Evolutionary conservation across 768 basidiomycete species (phyloP).

Genomic region (Tylopilus cervinicoccineus): DNA sequence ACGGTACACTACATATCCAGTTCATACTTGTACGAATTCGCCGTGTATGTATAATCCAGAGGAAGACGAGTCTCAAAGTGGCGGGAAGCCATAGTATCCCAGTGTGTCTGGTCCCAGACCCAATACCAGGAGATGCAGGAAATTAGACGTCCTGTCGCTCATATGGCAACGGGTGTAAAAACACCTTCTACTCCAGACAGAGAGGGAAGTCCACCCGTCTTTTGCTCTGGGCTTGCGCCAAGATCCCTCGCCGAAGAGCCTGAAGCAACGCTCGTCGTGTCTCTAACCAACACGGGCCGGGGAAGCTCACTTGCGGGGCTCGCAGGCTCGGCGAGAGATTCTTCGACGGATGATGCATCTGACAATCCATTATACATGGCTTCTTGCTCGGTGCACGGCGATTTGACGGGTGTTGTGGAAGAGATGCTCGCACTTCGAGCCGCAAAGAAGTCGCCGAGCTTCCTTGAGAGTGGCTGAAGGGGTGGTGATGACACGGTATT

Average conservation of each 20-base stretch:
- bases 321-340: constrained; percentile 32
- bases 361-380: constrained; percentile 27
- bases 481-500: constrained; percentile 22
- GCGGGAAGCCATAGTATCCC: constrained; percentile 15
- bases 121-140: constrained; percentile 7
- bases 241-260: constrained; percentile 25
- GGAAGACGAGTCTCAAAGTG: constrained; percentile 1
- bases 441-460: constrained; percentile 69
- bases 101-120: constrained; percentile 9
- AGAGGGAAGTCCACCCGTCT: constrained; percentile 15
- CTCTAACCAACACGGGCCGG: constrained; percentile 28
- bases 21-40: constrained; percentile 2
- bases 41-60: constrained; percentile 9
- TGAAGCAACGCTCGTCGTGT: constrained; percentile 27
- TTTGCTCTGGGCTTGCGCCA: constrained; percentile 28
- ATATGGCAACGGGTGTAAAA: constrained; percentile 29
- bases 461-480: constrained; percentile 52
- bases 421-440: constrained; percentile 49
- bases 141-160: constrained; percentile 21
- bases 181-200: constrained; percentile 12
- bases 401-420: constrained; percentile 34
- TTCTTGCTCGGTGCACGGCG: constrained; percentile 24
- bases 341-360: constrained; percentile 36
- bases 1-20: constrained; percentile 21
- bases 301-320: constrained; percentile 31